These are phyloP conservation scores for Chlorella sp. DNA, from an alignment of 139 green algal species.

Conservation along the genomic window DNA sequence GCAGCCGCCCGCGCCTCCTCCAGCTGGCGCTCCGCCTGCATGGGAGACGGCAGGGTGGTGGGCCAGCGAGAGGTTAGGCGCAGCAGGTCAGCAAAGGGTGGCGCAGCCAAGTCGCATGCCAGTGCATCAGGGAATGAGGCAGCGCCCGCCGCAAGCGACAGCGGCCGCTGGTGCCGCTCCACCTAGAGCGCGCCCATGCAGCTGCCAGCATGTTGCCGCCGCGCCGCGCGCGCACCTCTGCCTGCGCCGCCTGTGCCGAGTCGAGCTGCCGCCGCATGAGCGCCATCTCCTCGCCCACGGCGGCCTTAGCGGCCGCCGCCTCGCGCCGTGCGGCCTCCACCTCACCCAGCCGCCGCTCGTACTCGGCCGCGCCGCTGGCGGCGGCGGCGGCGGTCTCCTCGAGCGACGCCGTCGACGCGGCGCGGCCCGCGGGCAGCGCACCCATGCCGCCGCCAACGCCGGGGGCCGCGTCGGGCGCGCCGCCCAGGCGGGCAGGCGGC, in stretches of 20 bases:
- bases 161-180: no score
- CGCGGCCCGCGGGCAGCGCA: background rate
- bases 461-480: background rate
- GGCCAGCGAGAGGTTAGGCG: no score
- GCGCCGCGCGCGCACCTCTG: constrained; percentile 25
- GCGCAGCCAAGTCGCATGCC: no score
- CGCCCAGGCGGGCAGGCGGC: background rate
- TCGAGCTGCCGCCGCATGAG: constrained; percentile 78
- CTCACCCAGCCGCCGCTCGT: constrained; percentile 21
- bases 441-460: background rate
- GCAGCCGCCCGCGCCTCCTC: constrained; percentile 36
- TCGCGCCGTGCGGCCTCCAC: constrained; percentile 34
- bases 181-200: no score
- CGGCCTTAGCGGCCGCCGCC: constrained; percentile 62
- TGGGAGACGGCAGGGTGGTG: constrained; percentile 8
- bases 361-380: background rate
- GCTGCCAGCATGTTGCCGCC: no score
- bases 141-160: no score
- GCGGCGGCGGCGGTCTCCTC: background rate
- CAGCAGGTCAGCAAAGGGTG: no score
- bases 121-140: no score
- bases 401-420: no score
- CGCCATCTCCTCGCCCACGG: constrained; percentile 62
- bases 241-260: constrained; percentile 45
- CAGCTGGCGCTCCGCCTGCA: constrained; percentile 18